These are phyloP conservation scores for Phytophthora rubi DNA, from an alignment of 352 stramenopile species.

Conservation along the genomic window DNA sequence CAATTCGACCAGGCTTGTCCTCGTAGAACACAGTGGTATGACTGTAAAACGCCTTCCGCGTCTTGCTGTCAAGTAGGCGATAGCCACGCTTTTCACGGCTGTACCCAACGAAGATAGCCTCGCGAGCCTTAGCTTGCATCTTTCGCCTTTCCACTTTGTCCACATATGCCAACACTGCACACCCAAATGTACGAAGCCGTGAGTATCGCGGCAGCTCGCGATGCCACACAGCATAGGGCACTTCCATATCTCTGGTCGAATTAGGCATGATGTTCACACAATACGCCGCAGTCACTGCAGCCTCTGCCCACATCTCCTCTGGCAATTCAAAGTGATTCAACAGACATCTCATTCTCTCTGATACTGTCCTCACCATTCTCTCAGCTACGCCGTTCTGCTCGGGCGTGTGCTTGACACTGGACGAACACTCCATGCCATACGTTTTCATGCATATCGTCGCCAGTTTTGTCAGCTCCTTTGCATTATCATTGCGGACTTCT, in stretches of 20 bases:
- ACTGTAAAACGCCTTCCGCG: slow-evolving; percentile 6
- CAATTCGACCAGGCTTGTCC: slow-evolving; percentile 6
- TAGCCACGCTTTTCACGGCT: slow-evolving; percentile 7
- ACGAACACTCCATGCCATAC: slow-evolving; percentile 24
- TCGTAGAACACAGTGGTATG: slow-evolving; percentile 17
- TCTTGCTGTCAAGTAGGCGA: slow-evolving; percentile 3
- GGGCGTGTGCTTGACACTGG: slow-evolving; percentile 24
- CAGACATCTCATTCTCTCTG: slow-evolving; percentile 25
- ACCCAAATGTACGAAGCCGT: slow-evolving; percentile 7
- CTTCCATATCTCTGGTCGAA: slow-evolving; percentile 10
- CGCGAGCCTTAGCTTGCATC: slow-evolving; percentile 14
- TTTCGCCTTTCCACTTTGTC: slow-evolving; percentile 18
- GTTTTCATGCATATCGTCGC: slow-evolving; percentile 7
- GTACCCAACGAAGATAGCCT: slow-evolving; percentile 11
- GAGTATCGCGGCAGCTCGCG: slow-evolving; percentile 8
- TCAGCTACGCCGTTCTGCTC: slow-evolving; percentile 33
- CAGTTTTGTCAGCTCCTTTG: slow-evolving; percentile 18
- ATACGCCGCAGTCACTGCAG: slow-evolving; percentile 19
- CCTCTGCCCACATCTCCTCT: slow-evolving; percentile 24
- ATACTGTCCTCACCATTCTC: slow-evolving; percentile 22
- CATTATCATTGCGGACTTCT: slow-evolving; percentile 19
- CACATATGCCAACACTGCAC: slow-evolving; percentile 14
- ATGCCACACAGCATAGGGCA: slow-evolving; percentile 19
- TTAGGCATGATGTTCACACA: slow-evolving; percentile 26
- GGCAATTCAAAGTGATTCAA: slow-evolving; percentile 27